Evolutionary conservation across 495 filamentous ascomycete genomes (phyloP).

Genomic region (Daldinia loculata): DNA sequence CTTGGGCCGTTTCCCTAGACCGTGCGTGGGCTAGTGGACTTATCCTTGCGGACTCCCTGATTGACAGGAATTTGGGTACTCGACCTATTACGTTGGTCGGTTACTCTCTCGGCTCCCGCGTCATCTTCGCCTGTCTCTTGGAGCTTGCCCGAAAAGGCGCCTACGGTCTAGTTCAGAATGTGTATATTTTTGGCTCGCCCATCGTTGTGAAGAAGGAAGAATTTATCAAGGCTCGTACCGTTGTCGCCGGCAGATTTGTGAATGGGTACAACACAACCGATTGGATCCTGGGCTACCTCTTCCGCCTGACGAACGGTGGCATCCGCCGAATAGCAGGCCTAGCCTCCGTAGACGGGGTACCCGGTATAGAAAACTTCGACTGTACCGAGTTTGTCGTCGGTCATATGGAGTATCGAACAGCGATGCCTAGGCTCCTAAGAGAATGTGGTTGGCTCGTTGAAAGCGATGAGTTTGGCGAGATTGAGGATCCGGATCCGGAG

Average conservation of each 20-base stretch:
- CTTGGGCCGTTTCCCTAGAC: conserved; percentile 93
- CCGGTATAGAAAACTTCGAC: conserved; percentile 88
- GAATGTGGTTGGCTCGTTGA: conserved; percentile 86
- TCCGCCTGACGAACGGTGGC: conserved; percentile 91
- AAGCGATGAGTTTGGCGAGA: conserved; percentile 94
- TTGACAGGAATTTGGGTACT: conserved; percentile 89
- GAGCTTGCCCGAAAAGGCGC: conserved; percentile 89
- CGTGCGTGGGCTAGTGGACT: conserved; percentile 87
- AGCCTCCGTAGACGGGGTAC: conserved; percentile 76
- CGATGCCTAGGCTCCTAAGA: conserved; percentile 86
- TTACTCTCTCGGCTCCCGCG: conserved; percentile 89
- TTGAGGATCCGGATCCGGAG: conserved; percentile 96
- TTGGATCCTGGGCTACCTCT: conserved; percentile 98
- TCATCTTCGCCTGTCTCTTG: conserved; percentile 91
- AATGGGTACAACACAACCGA: conserved; percentile 95
- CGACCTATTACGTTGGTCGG: conserved; percentile 95
- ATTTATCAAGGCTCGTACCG: conserved; percentile 78
- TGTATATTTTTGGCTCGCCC: conserved; percentile 92
- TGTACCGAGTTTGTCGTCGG: conserved; percentile 86
- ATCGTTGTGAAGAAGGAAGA: conserved; percentile 93
- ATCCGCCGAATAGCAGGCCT: conserved; percentile 93
- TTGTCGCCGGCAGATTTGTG: conserved; percentile 89
- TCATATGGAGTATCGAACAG: conserved; percentile 95
- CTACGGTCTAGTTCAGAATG: conserved; percentile 92
- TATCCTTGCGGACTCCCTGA: conserved; percentile 94